These are phyloP conservation scores for Lagenidium sp. DNA, from an alignment of 352 stramenopile species.

Conservation along the genomic window DNA sequence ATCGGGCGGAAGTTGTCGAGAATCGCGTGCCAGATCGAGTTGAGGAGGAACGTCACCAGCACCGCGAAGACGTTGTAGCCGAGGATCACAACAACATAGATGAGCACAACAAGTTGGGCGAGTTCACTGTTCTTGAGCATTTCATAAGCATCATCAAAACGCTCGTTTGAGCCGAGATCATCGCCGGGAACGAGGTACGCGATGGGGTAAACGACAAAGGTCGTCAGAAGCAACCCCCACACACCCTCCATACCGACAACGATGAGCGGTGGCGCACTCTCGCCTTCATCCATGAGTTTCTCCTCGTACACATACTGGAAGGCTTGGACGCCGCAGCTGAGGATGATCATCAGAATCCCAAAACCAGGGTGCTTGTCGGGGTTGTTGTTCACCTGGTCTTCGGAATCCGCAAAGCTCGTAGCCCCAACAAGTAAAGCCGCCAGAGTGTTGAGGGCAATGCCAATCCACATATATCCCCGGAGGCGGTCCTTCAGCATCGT, in stretches of 20 bases:
- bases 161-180: constrained; percentile 93
- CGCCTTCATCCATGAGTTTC: constrained; percentile 94
- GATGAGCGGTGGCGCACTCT: constrained; percentile 89
- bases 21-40: constrained; percentile 97
- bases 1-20: constrained; percentile 97
- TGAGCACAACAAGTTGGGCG: constrained; percentile 50
- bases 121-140: constrained; percentile 65
- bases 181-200: constrained; percentile 86
- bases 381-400: constrained; percentile 63
- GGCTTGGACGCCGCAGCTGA: constrained; percentile 92
- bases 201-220: constrained; percentile 92
- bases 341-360: constrained; percentile 91
- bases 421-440: constrained; percentile 89
- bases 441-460: constrained; percentile 93
- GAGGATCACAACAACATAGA: constrained; percentile 93
- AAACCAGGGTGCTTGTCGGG: constrained; percentile 67
- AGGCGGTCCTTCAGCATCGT: constrained; percentile 89
- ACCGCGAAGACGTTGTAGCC: constrained; percentile 97
- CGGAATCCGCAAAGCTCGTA: constrained; percentile 87
- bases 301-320: constrained; percentile 98
- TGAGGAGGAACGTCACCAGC: constrained; percentile 94
- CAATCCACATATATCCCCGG: constrained; percentile 94
- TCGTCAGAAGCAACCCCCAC: constrained; percentile 92
- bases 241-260: constrained; percentile 94
- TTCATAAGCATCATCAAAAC: constrained; percentile 69